Percentiles rank a stretch among this genome's conserved stretches.
Conservation (phyloP, 208 protist species). For the Leishmania arabica region DNA sequence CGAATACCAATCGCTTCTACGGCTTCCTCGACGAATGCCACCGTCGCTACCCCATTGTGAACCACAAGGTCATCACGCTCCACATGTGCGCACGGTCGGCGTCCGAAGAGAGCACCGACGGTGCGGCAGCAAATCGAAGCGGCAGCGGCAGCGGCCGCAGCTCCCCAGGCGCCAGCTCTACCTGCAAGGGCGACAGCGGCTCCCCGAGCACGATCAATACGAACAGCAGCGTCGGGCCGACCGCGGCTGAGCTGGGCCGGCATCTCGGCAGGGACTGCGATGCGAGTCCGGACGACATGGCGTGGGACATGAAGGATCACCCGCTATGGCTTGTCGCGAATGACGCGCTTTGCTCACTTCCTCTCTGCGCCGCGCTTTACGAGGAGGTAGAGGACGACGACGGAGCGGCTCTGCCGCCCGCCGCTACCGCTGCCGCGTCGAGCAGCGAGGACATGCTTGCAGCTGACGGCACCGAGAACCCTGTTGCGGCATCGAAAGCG, state of each 20-base stretch:
- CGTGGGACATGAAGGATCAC: constrained; percentile 74
- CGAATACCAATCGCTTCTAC: constrained; percentile 98
- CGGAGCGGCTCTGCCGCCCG: too few species aligned
- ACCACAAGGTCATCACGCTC: constrained; percentile 42
- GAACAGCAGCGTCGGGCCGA: not conserved
- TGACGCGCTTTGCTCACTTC: constrained; percentile 70
- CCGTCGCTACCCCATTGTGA: constrained; percentile 77
- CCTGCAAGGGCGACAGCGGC: not conserved
- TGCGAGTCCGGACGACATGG: constrained; percentile 29
- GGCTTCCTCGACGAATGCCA: constrained; percentile 99
- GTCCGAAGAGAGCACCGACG: constrained; percentile 27
- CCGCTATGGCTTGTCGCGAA: constrained; percentile 82
- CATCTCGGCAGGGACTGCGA: not conserved
- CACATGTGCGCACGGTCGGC: constrained; percentile 17
- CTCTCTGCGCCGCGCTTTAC: constrained; percentile 96
- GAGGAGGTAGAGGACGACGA: constrained; percentile 39
- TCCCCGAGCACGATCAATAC: not conserved
- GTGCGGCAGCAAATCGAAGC: constrained; percentile 40
- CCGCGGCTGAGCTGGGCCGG: constrained; percentile 4
- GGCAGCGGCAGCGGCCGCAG: constrained; percentile 45
- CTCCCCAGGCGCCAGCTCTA: not conserved
- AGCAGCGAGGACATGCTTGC: not conserved
- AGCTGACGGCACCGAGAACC: not conserved
- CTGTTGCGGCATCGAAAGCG: not conserved
- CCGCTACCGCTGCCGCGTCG: not conserved